Conservation (phyloP, 495 filamentous ascomycete genomes). For the Penicillium mononematosum region DNA sequence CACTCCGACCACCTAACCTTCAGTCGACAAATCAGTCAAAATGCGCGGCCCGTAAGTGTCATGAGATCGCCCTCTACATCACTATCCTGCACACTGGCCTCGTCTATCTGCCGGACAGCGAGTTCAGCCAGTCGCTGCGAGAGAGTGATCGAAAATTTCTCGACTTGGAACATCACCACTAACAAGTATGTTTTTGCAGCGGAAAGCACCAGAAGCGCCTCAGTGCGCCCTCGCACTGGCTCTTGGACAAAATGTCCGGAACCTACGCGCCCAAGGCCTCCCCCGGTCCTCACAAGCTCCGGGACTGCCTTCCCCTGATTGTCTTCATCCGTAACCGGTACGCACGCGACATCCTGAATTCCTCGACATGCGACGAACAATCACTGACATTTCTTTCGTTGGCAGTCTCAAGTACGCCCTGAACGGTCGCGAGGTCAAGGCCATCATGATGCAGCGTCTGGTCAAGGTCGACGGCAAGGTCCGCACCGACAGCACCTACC, state of each 20-base stretch:
- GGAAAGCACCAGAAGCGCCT: conserved; percentile 99
- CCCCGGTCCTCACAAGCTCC: conserved; percentile 96
- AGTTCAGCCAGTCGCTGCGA: conserved; percentile 4
- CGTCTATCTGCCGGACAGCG: not conserved
- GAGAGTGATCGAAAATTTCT: conserved; percentile 6
- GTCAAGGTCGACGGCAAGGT: conserved; percentile 99
- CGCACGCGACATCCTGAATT: conserved; percentile 13
- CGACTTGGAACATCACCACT: conserved; percentile 24
- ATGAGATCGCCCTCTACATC: conserved; percentile 8
- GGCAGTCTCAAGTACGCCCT: conserved; percentile 95
- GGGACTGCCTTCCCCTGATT: conserved; percentile 98
- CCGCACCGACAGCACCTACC: conserved; percentile 97
- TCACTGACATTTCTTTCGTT: conserved; percentile 18
- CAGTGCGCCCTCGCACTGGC: conserved; percentile 97
- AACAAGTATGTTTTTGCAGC: conserved; percentile 50
- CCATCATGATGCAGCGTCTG: conserved; percentile 99
- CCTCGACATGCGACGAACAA: conserved; percentile 2
- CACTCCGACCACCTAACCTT: conserved; percentile 40
- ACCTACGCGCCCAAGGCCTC: conserved; percentile 95
- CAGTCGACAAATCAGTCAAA: conserved; percentile 50
- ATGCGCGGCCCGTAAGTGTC: conserved; percentile 70
- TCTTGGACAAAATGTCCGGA: conserved; percentile 98
- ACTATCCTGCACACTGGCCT: conserved; percentile 3
- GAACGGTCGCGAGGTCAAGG: conserved; percentile 94
- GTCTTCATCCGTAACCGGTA: conserved; percentile 96